Evolutionary conservation across 805 yeast genomes (phyloP), one percentile per base, ranked within the genome.

Genomic region (Wickerhamiella alocasiicola): DNA sequence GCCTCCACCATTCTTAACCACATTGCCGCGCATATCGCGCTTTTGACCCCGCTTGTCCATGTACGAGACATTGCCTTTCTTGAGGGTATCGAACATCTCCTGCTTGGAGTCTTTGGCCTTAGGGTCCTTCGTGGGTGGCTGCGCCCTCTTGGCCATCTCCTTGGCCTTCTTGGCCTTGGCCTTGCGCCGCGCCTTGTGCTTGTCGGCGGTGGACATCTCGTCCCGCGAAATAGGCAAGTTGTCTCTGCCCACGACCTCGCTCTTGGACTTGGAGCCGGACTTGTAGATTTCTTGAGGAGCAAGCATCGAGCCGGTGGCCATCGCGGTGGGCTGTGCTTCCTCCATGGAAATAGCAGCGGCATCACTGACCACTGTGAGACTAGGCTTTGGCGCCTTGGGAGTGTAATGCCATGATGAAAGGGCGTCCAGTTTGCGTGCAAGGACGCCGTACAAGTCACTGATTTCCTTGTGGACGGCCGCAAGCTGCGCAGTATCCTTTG

Each of bases 211-310:
- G 9, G 78, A 68, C 58, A 87, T 65, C 60, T 87, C 97, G 43
- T 73, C 80, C 59, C 81, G 80, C 9, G 93, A 72, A 62, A 81
- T 74, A 3, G 84, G 77, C 49, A 80, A 69, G 53, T 95, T 95
- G 30, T 83, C 77, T 51, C 75, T 75, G 6, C 57, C 57, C 49
- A 83, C 65, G 45, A 72, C 65, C 15, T 83, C 79, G 57, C 81
- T 87, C 61, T 65, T 58, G 37, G 37, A 37, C 12, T 43, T 31
- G 6, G 52, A 46, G 11, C 50, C 57, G 7, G 64, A 55, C 55
- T 68, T 73, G 61, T 78, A 91, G 6, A 91, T 68, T 62, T 88
- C 98, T 64, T 88, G 98, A 29, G 98, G 98, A 2, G 98, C 98
- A 52, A 91, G 68, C 36, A 81, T 72, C 11, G 78, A 65, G 17